Evolutionary conservation across 2,329 filamentous ascomycete species (phyloP), one percentile per base, ranked within the genome.

Genomic region (Fusarium dimerum): DNA sequence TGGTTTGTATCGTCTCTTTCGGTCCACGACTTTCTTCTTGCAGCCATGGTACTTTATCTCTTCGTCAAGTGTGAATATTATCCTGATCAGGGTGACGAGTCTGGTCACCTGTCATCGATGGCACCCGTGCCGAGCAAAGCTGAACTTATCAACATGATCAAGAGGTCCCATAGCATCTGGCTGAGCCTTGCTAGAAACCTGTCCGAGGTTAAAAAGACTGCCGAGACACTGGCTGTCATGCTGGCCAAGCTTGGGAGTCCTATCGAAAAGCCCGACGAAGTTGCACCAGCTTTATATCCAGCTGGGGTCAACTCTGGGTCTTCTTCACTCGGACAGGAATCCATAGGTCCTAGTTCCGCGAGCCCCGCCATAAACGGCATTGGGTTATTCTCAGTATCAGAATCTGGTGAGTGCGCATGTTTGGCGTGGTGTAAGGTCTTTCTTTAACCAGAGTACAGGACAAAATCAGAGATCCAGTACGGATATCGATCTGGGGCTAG

Each of bases 1-100:
- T 85, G 82, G 79, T 84, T 85, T 59, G 66, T 85, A 17, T 79
- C 78, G 3, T 80, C 80, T 1, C 68, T 87, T 5, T 77, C 79
- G 11, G 76, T 82, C 47, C 82, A 85, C 46, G 84, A 87, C 62
- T 87, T 83, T 46, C 69, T 87, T 47, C 74, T 87, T 3, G 83
- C 83, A 0, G 78, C 80, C 49, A 83, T 84, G 76, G 76, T 87
- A 13, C 62, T 87, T 4, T 86, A 81, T 55, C 69, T 87, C 16
- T 68, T 78, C 16, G 63, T 78, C 20, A 75, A 77, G 56, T 77
- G 74, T 61, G 70, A 74, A 17, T 66, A 65, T 39, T 77, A 76
- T 52, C 62, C 65, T 36, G 73, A 77, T 8, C 62, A 59, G 15
- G 71, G 68, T 5, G 66, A 62, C 11, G 63, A 66, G 13, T 55